These are phyloP conservation scores for Arthrobotrys megalospora DNA, from an alignment of 2,329 filamentous ascomycete genomes.

Conservation along the genomic window DNA sequence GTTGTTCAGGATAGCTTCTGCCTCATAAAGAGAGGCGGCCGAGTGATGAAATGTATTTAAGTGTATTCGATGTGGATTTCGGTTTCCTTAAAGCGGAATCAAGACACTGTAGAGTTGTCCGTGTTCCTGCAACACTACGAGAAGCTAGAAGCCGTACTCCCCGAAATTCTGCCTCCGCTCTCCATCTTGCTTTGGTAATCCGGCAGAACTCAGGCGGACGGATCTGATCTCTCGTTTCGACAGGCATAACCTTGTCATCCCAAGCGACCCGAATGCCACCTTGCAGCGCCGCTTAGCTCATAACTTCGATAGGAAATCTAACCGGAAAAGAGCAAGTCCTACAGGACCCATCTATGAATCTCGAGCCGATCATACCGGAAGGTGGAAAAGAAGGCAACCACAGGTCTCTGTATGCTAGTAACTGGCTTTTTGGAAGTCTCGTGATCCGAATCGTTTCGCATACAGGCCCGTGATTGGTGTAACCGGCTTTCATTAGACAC, in stretches of 20 bases:
- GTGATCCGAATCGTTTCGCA: no score
- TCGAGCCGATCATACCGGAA: constrained; percentile 14
- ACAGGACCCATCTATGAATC: background rate
- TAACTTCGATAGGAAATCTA: background rate
- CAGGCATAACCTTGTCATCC: constrained; percentile 6
- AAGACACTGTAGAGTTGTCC: no score
- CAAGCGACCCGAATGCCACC: constrained; percentile 19
- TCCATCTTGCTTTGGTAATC: constrained; percentile 33
- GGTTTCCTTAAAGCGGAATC: no score
- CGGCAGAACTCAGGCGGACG: constrained; percentile 33
- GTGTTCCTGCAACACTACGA: no score
- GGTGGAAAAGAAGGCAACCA: constrained; percentile 37
- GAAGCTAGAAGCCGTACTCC: constrained; percentile 3
- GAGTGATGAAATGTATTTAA: no score
- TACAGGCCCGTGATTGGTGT: no score
- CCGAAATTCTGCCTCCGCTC: constrained; percentile 2
- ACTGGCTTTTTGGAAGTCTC: background rate
- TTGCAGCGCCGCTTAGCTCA: background rate
- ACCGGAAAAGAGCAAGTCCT: constrained; percentile 41
- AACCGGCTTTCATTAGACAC: no score
- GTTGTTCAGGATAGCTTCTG: no score
- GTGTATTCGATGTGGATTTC: no score
- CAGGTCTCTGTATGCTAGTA: background rate
- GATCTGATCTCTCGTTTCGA: constrained; percentile 13
- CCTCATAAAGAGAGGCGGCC: no score